A percentile compares a stretch with the other conserved stretches of the same genome.
Conservation (phyloP, 306 rosid species). For the Alnus glutinosa region DNA sequence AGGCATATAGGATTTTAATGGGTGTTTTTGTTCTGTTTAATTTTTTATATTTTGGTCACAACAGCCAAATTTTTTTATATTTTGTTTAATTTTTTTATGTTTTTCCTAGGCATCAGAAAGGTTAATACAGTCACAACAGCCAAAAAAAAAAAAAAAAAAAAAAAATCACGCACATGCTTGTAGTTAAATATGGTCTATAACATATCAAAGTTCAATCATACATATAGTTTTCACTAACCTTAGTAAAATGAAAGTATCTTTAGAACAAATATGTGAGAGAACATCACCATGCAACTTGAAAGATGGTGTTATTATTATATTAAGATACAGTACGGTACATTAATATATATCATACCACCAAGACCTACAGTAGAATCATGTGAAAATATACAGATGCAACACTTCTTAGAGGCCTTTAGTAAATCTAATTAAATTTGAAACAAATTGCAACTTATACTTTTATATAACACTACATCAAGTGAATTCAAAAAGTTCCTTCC, state of each 20-base stretch:
- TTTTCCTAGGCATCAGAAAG: not conserved
- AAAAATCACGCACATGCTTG: not conserved
- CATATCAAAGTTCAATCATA: not conserved
- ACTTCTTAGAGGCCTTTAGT: not conserved
- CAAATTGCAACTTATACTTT: not conserved
- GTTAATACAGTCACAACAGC: not conserved
- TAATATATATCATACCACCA: not conserved
- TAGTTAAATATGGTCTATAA: not conserved
- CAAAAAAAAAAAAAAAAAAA: conserved; percentile 24
- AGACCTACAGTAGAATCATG: not conserved
- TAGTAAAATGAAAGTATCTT: not conserved
- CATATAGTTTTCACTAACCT: not conserved
- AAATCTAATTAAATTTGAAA: not conserved
- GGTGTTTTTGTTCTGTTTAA: not conserved
- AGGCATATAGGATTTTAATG: too few relatives aligned
- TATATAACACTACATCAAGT: not conserved
- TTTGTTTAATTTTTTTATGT: too few relatives aligned
- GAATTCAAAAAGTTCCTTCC: not conserved
- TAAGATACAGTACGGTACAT: not conserved
- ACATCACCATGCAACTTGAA: not conserved
- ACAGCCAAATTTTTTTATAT: too few relatives aligned
- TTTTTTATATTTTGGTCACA: too few relatives aligned
- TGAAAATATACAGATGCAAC: not conserved
- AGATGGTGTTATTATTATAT: not conserved
- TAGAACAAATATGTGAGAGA: not conserved